phyloP scores from a whole-genome alignment of 2,329 filamentous ascomycete genomes.

The Hymenoscyphus infarciens region DNA sequence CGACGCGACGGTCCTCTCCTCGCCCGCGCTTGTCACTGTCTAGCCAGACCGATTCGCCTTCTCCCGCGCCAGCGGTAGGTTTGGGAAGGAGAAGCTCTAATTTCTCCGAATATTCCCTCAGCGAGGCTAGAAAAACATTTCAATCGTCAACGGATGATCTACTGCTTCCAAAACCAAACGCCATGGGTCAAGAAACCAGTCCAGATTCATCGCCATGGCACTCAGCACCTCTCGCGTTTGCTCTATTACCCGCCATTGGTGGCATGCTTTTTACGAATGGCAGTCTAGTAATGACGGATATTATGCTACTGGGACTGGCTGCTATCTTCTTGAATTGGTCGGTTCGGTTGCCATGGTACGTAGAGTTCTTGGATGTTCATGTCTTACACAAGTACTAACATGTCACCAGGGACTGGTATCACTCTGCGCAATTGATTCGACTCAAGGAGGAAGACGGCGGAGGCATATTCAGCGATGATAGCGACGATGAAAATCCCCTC shows the following conservation, averaged over 20 bases:
- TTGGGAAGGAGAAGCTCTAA: slow-evolving; percentile 67
- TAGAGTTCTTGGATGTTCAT: slow-evolving; percentile 5
- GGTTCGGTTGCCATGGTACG: slow-evolving; percentile 82
- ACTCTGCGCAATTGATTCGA: slow-evolving; percentile 62
- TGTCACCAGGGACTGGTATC: slow-evolving; percentile 64
- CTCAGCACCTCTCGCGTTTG: slow-evolving; percentile 76
- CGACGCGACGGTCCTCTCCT: neutral
- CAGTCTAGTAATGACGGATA: slow-evolving; percentile 76
- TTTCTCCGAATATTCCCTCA: slow-evolving; percentile 71
- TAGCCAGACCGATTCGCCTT: slow-evolving; percentile 3
- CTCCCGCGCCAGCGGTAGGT: slow-evolving; percentile 5
- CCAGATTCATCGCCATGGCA: slow-evolving; percentile 68
- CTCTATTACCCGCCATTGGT: slow-evolving; percentile 79
- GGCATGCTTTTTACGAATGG: slow-evolving; percentile 84
- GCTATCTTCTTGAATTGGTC: slow-evolving; percentile 91
- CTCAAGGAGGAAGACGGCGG: slow-evolving; percentile 45
- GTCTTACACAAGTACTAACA: slow-evolving; percentile 14
- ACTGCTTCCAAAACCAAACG: slow-evolving; percentile 53
- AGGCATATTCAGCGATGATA: slow-evolving; percentile 41
- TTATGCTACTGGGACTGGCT: slow-evolving; percentile 74
- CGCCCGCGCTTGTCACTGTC: neutral
- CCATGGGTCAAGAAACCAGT: slow-evolving; percentile 36
- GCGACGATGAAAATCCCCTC: slow-evolving; percentile 41
- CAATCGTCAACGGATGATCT: slow-evolving; percentile 68
- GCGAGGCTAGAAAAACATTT: slow-evolving; percentile 61